A percentile compares a stretch with the other conserved stretches of the same genome.
Conservation (phyloP, 2,329 filamentous ascomycete species). For the Aspergillus neotritici region DNA sequence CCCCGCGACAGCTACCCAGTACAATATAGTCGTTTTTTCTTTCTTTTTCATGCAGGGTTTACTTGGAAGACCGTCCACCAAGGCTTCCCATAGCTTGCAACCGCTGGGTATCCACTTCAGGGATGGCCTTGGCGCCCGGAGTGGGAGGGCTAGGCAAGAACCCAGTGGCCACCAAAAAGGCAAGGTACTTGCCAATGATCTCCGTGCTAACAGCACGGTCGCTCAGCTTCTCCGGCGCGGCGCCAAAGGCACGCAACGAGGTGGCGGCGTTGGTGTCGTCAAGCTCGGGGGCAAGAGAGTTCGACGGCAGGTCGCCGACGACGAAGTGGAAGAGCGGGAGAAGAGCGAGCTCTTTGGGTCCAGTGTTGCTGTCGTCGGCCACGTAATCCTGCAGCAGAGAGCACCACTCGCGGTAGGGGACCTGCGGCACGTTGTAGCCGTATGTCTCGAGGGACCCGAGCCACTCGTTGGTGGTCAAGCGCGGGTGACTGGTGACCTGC, state of each 20-base stretch:
- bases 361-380: constrained; percentile 47
- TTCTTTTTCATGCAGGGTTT: no score
- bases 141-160: no score
- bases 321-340: constrained; percentile 72
- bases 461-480: constrained; percentile 72
- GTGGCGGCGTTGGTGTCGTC: constrained; percentile 64
- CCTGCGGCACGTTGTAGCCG: constrained; percentile 64
- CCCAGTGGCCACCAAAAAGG: not conserved
- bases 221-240: not conserved
- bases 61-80: no score
- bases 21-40: no score
- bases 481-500: constrained; percentile 74
- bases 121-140: no score
- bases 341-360: constrained; percentile 63
- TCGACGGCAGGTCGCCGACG: constrained; percentile 61
- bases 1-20: no score
- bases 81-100: no score
- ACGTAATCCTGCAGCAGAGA: constrained; percentile 63
- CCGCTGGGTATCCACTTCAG: no score
- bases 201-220: no score
- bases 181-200: no score
- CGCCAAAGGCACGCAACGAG: constrained; percentile 59
- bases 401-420: constrained; percentile 65
- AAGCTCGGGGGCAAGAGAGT: constrained; percentile 66
- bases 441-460: constrained; percentile 65